Evolutionary conservation across 148 eudicot species (phyloP).

Genomic region (Heliamphora exappendiculata): DNA sequence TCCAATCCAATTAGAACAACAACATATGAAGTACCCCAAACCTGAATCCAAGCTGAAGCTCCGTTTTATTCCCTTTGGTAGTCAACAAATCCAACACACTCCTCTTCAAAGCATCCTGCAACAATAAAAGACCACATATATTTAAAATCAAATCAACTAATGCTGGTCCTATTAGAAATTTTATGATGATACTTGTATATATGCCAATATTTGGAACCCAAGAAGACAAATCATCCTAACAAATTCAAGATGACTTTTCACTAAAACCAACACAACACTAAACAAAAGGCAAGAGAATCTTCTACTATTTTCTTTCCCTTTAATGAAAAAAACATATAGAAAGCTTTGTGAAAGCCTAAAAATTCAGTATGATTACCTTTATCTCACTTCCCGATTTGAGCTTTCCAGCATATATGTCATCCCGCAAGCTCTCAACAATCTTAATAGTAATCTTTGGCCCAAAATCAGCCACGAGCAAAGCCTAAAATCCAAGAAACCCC

Average conservation of each 20-base stretch:
- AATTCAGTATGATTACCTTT: conserved; percentile 42
- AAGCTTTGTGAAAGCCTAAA: neutral
- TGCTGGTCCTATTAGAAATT: neutral
- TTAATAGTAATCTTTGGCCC: conserved; percentile 88
- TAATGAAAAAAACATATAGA: neutral
- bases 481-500: conserved; percentile 32
- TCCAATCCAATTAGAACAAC: neutral
- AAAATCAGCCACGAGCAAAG: conserved; percentile 84
- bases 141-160: neutral
- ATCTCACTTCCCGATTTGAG: conserved; percentile 95
- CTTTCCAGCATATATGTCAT: conserved; percentile 88
- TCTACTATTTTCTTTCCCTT: neutral
- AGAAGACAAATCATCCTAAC: neutral
- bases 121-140: neutral
- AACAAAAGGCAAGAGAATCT: neutral
- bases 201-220: neutral
- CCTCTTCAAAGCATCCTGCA: conserved; percentile 81
- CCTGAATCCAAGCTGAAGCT: conserved; percentile 91
- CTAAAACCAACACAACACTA: neutral
- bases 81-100: conserved; percentile 67
- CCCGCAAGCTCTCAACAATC: conserved; percentile 84
- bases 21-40: conserved; percentile 21
- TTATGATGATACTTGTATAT: neutral
- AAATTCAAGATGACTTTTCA: neutral
- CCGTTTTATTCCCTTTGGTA: conserved; percentile 67